Evolutionary conservation across 805 yeast species (phyloP).

Genomic region (Lipomyces yamadae): DNA sequence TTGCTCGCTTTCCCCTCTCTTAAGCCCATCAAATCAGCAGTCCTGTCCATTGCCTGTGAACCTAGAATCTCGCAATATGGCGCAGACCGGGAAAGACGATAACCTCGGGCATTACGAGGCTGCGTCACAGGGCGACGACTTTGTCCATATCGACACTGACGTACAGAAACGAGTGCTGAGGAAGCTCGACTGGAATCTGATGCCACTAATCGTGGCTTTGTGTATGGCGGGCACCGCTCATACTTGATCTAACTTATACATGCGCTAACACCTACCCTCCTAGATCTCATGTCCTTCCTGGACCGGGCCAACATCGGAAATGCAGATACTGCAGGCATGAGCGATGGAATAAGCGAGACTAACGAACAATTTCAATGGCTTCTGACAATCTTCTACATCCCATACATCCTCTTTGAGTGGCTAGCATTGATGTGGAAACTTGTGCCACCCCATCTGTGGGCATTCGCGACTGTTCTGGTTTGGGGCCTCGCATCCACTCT

Average conservation of each 20-base stretch:
- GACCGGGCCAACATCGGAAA: slow-evolving; percentile 46
- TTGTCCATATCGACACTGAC: neutral
- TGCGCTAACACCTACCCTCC: neutral
- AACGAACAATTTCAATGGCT: slow-evolving; percentile 53
- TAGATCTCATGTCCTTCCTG: slow-evolving; percentile 46
- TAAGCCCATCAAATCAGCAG: no score
- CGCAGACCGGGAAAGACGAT: neutral
- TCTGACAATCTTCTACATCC: slow-evolving; percentile 48
- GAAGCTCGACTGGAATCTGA: slow-evolving; percentile 5
- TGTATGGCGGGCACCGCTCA: neutral
- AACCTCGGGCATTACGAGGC: neutral
- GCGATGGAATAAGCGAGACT: slow-evolving; percentile 47
- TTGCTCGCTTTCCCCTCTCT: no score
- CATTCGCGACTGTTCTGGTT: slow-evolving; percentile 42
- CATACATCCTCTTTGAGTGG: slow-evolving; percentile 46
- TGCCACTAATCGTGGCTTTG: slow-evolving; percentile 4
- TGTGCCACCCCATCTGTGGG: slow-evolving; percentile 45
- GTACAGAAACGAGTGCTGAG: slow-evolving; percentile 6
- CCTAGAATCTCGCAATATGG: neutral
- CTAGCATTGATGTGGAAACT: slow-evolving; percentile 5
- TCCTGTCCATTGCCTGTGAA: no score
- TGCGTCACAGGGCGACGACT: neutral
- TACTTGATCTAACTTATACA: neutral
- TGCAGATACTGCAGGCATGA: slow-evolving; percentile 54
- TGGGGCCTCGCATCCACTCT: slow-evolving; percentile 14